Conservation (phyloP, 768 basidiomycete genomes). For the Hebeloma cylindrosporum region DNA sequence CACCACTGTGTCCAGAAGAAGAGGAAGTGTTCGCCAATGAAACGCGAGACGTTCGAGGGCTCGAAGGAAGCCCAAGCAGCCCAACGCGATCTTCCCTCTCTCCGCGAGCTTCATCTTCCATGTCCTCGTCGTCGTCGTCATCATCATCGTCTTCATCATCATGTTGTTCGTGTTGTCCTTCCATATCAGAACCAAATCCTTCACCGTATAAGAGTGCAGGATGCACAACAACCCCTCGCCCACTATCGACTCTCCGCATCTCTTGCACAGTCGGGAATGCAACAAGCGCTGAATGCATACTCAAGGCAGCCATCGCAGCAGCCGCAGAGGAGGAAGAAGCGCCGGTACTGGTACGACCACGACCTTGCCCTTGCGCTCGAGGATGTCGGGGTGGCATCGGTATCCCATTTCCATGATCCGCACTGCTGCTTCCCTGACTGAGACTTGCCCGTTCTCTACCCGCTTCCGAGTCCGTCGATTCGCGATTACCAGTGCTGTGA, state of each 20-base stretch:
- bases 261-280: constrained; percentile 32
- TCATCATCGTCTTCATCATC: constrained; percentile 16
- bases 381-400: constrained; percentile 30
- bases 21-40: constrained; percentile 26
- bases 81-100: constrained; percentile 34
- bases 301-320: constrained; percentile 20
- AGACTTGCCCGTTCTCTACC: constrained; percentile 33
- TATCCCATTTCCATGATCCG: constrained; percentile 14
- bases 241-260: constrained; percentile 27
- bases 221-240: constrained; percentile 21
- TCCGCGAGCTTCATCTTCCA: constrained; percentile 31
- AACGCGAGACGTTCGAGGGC: constrained; percentile 49
- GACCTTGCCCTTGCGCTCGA: constrained; percentile 21
- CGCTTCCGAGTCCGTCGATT: constrained; percentile 52
- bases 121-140: constrained; percentile 24
- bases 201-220: constrained; percentile 22
- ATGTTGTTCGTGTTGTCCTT: constrained; percentile 17
- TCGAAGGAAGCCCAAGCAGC: constrained; percentile 34
- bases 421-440: constrained; percentile 28
- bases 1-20: constrained; percentile 26
- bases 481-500: constrained; percentile 63
- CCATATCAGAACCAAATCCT: constrained; percentile 10
- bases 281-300: constrained; percentile 20
- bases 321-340: constrained; percentile 23
- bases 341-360: constrained; percentile 31